Conservation (phyloP, 2,329 filamentous ascomycete genomes). For the Aphanoascus verrucosus region DNA sequence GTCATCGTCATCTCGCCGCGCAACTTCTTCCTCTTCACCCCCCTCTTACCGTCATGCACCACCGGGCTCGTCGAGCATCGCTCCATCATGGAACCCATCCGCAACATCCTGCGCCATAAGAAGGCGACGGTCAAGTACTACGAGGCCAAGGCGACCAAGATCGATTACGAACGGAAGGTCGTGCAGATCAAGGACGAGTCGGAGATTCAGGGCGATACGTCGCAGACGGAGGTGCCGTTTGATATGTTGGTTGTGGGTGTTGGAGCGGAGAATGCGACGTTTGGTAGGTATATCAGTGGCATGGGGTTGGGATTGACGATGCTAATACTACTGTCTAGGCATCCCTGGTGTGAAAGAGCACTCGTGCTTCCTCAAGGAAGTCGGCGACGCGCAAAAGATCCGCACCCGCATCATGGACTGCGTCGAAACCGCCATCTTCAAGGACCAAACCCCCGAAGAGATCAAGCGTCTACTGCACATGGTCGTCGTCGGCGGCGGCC, state of each 20-base stretch:
- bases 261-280: conserved; percentile 95
- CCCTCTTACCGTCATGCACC: conserved; percentile 91
- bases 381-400: conserved; percentile 88
- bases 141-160: conserved; percentile 92
- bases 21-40: conserved; percentile 99
- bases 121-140: conserved; percentile 90
- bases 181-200: conserved; percentile 86
- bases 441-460: conserved; percentile 81
- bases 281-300: conserved; percentile 47
- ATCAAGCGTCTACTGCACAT: conserved; percentile 92
- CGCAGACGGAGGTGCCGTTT: conserved; percentile 81
- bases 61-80: conserved; percentile 96
- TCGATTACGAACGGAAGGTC: conserved; percentile 83
- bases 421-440: conserved; percentile 96
- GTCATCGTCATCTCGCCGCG: conserved; percentile 94
- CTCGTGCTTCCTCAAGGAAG: conserved; percentile 98
- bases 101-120: conserved; percentile 91
- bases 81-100: conserved; percentile 98
- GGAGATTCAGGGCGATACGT: conserved; percentile 74
- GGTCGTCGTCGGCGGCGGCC: conserved; percentile 89
- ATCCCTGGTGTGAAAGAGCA: conserved; percentile 92
- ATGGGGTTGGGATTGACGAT: neutral
- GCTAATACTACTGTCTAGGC: conserved; percentile 32
- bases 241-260: conserved; percentile 98
- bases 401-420: conserved; percentile 99